phyloP scores from a whole-genome alignment of 2,329 filamentous ascomycete genomes.

The Nemania bipapillata region DNA sequence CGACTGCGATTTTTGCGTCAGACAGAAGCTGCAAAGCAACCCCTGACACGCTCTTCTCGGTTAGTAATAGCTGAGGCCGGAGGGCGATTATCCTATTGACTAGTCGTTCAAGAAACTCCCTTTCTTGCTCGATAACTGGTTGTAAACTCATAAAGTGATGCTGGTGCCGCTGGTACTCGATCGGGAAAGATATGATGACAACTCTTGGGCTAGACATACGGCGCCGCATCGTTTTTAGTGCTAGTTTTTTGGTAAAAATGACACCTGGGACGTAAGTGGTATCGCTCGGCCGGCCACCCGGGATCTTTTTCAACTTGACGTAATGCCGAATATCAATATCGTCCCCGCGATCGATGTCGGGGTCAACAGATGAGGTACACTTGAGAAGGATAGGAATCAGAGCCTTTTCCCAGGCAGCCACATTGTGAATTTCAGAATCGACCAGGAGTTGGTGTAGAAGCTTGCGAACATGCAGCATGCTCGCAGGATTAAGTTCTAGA shows the following conservation, averaged over 20 bases:
- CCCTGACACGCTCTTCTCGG: conserved; percentile 91
- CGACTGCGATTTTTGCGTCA: conserved; percentile 89
- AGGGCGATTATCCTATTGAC: conserved; percentile 90
- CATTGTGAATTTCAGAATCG: conserved; percentile 78
- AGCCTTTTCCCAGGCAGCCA: conserved; percentile 85
- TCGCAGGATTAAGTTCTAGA: conserved; percentile 87
- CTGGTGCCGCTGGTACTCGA: conserved; percentile 93
- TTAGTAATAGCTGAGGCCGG: conserved; percentile 85
- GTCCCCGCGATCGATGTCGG: conserved; percentile 88
- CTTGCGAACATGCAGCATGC: conserved; percentile 86
- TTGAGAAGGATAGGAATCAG: conserved; percentile 88
- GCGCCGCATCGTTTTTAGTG: conserved; percentile 94
- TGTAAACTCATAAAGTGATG: conserved; percentile 98
- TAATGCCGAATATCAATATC: conserved; percentile 98
- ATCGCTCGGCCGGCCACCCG: conserved; percentile 87
- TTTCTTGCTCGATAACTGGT: conserved; percentile 94
- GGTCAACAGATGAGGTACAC: conserved; percentile 93
- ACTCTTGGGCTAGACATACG: conserved; percentile 86
- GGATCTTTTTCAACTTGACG: conserved; percentile 96
- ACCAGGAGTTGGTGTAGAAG: conserved; percentile 84
- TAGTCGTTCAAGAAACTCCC: conserved; percentile 89
- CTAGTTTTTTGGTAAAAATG: conserved; percentile 96
- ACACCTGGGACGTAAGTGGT: conserved; percentile 97
- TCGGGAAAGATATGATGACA: conserved; percentile 90
- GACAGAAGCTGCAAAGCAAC: conserved; percentile 88